A percentile compares a stretch with the other conserved stretches of the same genome.
These are phyloP conservation scores for Magnusiomyces suaveolens DNA, from an alignment of 1,139 yeast species.

Conservation along the genomic window DNA sequence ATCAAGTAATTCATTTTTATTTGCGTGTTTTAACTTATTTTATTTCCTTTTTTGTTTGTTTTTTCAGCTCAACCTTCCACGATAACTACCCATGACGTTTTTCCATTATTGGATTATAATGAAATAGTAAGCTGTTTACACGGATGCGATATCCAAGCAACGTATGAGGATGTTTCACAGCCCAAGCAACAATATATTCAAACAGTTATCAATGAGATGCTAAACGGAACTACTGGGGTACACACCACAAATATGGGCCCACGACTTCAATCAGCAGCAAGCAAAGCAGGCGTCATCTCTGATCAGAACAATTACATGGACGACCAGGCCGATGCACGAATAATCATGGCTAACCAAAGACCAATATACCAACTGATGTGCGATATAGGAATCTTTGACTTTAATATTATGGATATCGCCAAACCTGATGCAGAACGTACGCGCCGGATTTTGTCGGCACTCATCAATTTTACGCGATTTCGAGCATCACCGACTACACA, in stretches of 20 bases:
- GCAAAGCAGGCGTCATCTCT: constrained; percentile 18
- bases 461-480: constrained; percentile 76
- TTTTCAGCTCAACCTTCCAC: constrained; percentile 17
- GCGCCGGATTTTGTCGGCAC: constrained; percentile 64
- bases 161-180: constrained; percentile 51
- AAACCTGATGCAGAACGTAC: constrained; percentile 63
- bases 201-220: constrained; percentile 56
- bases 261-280: constrained; percentile 23
- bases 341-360: constrained; percentile 47
- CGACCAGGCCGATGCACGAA: constrained; percentile 28
- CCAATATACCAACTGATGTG: constrained; percentile 53
- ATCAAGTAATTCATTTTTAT: background rate
- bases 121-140: constrained; percentile 57
- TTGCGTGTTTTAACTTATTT: background rate
- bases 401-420: constrained; percentile 56
- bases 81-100: constrained; percentile 30
- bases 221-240: constrained; percentile 60
- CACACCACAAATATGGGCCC: constrained; percentile 40
- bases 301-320: constrained; percentile 26
- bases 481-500: constrained; percentile 42
- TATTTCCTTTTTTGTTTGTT: background rate
- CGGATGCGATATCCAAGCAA: constrained; percentile 48
- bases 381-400: constrained; percentile 71
- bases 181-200: constrained; percentile 61
- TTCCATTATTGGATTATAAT: constrained; percentile 57